Evolutionary conservation across 305 asterid genomes (phyloP).

Genomic region (Fraxinus platypoda): DNA sequence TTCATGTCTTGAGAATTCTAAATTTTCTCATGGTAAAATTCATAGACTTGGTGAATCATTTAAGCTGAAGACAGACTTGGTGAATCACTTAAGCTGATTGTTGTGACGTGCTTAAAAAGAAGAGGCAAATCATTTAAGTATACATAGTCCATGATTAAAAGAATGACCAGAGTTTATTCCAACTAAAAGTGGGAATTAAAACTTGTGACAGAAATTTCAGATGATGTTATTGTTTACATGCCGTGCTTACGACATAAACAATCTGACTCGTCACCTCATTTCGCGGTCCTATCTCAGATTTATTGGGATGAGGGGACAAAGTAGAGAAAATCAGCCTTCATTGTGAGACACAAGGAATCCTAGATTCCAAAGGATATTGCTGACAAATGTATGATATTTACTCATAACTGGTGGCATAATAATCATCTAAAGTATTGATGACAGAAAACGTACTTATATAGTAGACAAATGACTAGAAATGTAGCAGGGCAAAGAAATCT

Average conservation of each 20-base stretch:
- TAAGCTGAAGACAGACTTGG: background rate
- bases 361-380: background rate
- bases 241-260: background rate
- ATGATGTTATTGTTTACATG: background rate
- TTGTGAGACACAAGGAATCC: background rate
- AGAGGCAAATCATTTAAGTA: background rate
- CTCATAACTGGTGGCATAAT: background rate
- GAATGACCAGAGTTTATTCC: background rate
- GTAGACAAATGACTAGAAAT: background rate
- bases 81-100: background rate
- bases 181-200: background rate
- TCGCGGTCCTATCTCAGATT: background rate
- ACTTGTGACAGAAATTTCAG: background rate
- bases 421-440: background rate
- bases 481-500: background rate
- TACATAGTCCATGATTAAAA: background rate
- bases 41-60: background rate
- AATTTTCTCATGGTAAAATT: background rate
- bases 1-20: background rate
- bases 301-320: background rate
- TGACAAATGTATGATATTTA: background rate
- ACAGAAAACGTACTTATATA: background rate
- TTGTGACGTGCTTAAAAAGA: background rate
- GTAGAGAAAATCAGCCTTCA: background rate
- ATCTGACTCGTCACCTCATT: background rate